These are phyloP conservation scores for Linum usitatissimum DNA, from an alignment of 345 rosid species.

Conservation along the genomic window DNA sequence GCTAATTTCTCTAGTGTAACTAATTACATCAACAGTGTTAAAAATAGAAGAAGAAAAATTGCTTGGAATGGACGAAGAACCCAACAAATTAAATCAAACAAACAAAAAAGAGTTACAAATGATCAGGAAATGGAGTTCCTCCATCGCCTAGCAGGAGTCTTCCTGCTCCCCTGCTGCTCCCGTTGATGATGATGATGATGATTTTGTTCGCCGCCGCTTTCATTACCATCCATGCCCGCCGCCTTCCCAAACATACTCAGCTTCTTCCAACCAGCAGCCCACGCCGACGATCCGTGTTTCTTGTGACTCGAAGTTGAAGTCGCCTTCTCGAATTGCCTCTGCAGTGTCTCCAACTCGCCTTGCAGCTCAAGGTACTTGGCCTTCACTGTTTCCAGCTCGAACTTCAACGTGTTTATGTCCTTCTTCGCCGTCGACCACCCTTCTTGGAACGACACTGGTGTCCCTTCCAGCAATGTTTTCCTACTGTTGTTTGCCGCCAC, in stretches of 20 bases:
- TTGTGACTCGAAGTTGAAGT: slow-evolving; percentile 18
- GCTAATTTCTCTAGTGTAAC: too few relatives aligned
- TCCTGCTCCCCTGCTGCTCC: slow-evolving; percentile 42
- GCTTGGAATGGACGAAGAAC: too few relatives aligned
- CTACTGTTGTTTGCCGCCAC: slow-evolving; percentile 40
- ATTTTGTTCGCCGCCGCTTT: slow-evolving; percentile 19
- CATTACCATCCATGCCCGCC: slow-evolving; percentile 46
- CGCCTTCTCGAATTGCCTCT: slow-evolving; percentile 68
- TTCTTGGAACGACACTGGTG: slow-evolving; percentile 94
- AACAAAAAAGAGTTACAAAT: not conserved
- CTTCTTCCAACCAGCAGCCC: slow-evolving; percentile 93
- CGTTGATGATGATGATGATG: slow-evolving; percentile 20
- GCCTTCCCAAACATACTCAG: slow-evolving; percentile 71
- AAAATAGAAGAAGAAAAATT: too few relatives aligned
- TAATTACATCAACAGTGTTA: too few relatives aligned
- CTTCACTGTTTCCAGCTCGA: slow-evolving; percentile 80
- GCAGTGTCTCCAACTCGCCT: slow-evolving; percentile 75
- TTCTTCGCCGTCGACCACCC: slow-evolving; percentile 88
- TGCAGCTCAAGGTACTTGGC: slow-evolving; percentile 80
- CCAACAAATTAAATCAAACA: too few relatives aligned
- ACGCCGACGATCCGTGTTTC: slow-evolving; percentile 57
- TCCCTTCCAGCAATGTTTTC: slow-evolving; percentile 74
- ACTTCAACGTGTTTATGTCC: slow-evolving; percentile 82
- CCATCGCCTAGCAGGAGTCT: slow-evolving; percentile 74
- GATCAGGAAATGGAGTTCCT: slow-evolving; percentile 83